Base-by-base conservation (phyloP, 345 rosid species). In the Hibiscus trionum region DNA sequence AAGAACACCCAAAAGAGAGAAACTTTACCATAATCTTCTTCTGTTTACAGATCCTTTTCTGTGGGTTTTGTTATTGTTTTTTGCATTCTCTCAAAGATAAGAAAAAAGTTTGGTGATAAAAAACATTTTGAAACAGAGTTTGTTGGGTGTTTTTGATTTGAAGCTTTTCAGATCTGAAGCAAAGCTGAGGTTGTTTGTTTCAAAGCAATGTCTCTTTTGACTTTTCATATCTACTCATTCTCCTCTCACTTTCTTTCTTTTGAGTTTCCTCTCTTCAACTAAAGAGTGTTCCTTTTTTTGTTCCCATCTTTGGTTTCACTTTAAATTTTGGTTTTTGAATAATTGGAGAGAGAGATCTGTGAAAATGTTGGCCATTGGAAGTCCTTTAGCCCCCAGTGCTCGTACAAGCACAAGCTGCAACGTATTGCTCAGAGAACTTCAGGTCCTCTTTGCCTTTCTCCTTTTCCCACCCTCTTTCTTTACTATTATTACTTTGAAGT, bases 371-470 rank as follows among this genome's bases (percentile, higher is more conserved):
- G 86, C 91, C 59, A 84, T 84, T 75, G 95, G 88, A 75, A 84
- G 88, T 72, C 88, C 90, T 50, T 77, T 75, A 33, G 42, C 82
- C 4, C 66, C 81, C 70, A 82, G 90, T 61, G 67, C 78, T 73
- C 89, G 85, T 62, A 72, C 90, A 19, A 90, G 85, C 86, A 80
- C 84, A 79, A 84, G 69, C 73, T 90, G 93, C 83, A 84, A 84
- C 82, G 84, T 86, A 78, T 82, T 94, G 73, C 93, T 94, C 75
- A 82, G 80, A 78, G 97, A 94, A 85, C 98, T 94, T 76, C 88
- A 94, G 98, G 98, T 94, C 76, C 76, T 77, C 74, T 65, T 72
- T 77, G 50, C 64, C 61, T 66, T 19, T 77, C 61, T 44, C 63
- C 8, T 65, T 19, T 77, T 59, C 35, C 19, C 17, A n/a, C 19